Base-by-base conservation (phyloP, 176 grass and related monocot species). In the Zea luxurians region DNA sequence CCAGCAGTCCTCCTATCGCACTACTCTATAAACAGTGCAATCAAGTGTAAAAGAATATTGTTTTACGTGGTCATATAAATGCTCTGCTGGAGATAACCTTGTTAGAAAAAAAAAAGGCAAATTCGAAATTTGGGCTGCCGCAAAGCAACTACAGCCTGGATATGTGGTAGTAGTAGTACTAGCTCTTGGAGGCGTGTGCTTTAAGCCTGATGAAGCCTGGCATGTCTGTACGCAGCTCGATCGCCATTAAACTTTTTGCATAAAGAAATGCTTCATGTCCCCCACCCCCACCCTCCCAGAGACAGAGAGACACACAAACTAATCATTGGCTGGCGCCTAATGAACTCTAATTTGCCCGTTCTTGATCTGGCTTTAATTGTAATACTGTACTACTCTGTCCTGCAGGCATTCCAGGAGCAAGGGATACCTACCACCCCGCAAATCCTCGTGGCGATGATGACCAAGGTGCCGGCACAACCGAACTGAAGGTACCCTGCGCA, bases 321-420 rank as follows among this genome's bases (percentile, higher is more conserved):
- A 27, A 69, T 55, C 78, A 71, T 77, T 35, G 61, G 59, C 74
- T 44, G 16, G 61, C 20, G 18, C 47, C 57, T 82, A 50, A 70
- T 37, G 40, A 70, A 15, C 63, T 57, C 34, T 50, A 13, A 73
- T 48, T 53, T 66, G 40, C 40, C 40, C 66, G 20, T 67, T 13
- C 5, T 68, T 64, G 78, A 68, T 69, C 27, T 35, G 21, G 20
- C 34, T 36, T 62, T 2, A 2, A 3, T 58, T 58, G 20, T 20
- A 1, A 58, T 20, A 58, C 17, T 58, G 54, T 58, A 27, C 43
- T 3, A 62, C 38, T 58, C 17, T 75, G 55, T 71, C 43, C 85
- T 84, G 66, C 83, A 99, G 96, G 92, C 90, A 66, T 96, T 99
- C 91, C 88, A 96, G 67, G 88, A 93, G 70, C 78, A 99, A 91